A percentile compares a stretch with the other conserved stretches of the same genome.
These are phyloP conservation scores for Yarrowia hollandica DNA, from an alignment of 805 yeast species.

Conservation along the genomic window DNA sequence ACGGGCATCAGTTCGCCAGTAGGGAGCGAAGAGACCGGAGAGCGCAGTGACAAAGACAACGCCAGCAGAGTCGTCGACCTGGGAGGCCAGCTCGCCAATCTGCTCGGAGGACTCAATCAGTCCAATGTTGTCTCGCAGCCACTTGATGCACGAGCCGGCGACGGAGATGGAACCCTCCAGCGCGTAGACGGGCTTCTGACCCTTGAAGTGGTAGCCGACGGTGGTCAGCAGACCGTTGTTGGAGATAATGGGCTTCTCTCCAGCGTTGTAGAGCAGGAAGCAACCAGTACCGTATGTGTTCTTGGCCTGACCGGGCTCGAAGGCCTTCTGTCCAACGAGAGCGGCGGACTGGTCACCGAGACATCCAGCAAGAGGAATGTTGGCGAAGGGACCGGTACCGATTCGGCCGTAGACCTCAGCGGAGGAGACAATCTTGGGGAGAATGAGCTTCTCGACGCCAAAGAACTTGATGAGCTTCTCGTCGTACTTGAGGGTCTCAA, in stretches of 20 bases:
- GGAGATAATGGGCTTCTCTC: slow-evolving; percentile 66
- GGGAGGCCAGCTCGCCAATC: slow-evolving; percentile 85
- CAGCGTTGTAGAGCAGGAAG: slow-evolving; percentile 85
- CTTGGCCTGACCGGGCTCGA: slow-evolving; percentile 80
- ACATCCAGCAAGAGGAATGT: slow-evolving; percentile 82
- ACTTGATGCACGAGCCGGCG: slow-evolving; percentile 90
- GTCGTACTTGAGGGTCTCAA: slow-evolving; percentile 74
- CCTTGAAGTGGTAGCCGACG: slow-evolving; percentile 86
- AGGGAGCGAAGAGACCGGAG: slow-evolving; percentile 91
- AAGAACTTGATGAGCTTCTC: slow-evolving; percentile 72
- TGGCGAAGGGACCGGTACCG: slow-evolving; percentile 50
- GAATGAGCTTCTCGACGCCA: slow-evolving; percentile 67
- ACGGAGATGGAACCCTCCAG: slow-evolving; percentile 95
- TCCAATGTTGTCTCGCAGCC: slow-evolving; percentile 89
- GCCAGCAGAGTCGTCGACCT: slow-evolving; percentile 80
- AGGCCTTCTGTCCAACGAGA: slow-evolving; percentile 86
- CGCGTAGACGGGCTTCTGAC: slow-evolving; percentile 74
- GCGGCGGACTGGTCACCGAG: slow-evolving; percentile 95
- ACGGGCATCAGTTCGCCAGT: slow-evolving; percentile 90
- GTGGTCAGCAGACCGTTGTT: slow-evolving; percentile 85
- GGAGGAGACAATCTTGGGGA: slow-evolving; percentile 79
- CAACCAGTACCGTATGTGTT: slow-evolving; percentile 98
- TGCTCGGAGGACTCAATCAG: slow-evolving; percentile 79
- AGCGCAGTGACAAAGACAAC: slow-evolving; percentile 95
- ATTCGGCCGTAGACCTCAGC: slow-evolving; percentile 78